Base-by-base conservation (phyloP, 1,284 basidiomycete genomes). In the Lentinula novae-zelandiae region DNA sequence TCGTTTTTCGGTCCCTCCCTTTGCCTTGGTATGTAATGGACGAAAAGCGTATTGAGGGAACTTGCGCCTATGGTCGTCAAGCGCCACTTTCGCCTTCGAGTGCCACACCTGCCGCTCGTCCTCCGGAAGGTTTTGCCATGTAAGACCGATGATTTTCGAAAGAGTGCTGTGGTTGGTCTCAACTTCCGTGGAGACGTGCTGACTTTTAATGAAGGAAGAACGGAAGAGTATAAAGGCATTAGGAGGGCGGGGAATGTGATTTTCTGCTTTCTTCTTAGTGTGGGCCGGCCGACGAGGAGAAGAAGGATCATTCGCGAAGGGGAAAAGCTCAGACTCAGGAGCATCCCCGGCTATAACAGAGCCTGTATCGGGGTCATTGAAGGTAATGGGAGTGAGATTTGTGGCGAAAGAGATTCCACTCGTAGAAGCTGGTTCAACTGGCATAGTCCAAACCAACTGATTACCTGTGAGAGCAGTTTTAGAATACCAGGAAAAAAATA, bases 171-270 rank as follows among this genome's bases (percentile, higher is more conserved):
- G 91, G 67, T 90, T 89, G 54, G 87, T 86, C 75, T 93, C 89
- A 42, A 93, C 85, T 46, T 83, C 83, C 4, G 85, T 81, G 3
- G 91, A 89, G 57, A 94, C 87, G 59, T 90, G 81, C 62, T 87
- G 86, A 50, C 81, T 82, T 68, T 87, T 85, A 67, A 93, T 91
- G 67, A 92, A 92, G 46, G 83, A 82, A 0, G 90, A 91, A 55
- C 93, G 86, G 76, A 93, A 95, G 67, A 95, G 81, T 69, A 95
- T 95, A 74, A 94, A 95, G 36, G 93, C 92, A 71, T 95, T 95
- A 1, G 91, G 87, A 0, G 93, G 93, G 17, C 92, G 84, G 52
- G 92, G 92, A 67, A 94, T 89, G 69, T 94, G 90, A 65, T 89
- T 85, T 13, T 85, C 79, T 58, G 85, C 80, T 70, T 85, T 86